A percentile compares a stretch with the other conserved stretches of the same genome.
Evolutionary conservation across 1,284 basidiomycete genomes (phyloP).

Genomic region (Microstroma glucosiphilum): DNA sequence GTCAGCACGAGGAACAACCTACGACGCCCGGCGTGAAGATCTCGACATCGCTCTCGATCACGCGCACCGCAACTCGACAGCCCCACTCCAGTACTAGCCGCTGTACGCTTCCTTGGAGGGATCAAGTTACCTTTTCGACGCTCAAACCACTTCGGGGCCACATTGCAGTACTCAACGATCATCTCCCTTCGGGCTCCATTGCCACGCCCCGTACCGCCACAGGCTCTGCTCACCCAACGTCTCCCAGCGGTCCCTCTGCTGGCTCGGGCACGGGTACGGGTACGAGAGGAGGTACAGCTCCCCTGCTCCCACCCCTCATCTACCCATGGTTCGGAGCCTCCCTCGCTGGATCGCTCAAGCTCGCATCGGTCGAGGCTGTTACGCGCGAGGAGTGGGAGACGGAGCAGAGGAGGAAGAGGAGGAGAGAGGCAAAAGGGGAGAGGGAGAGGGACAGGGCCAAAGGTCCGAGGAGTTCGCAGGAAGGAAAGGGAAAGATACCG

Average conservation of each 20-base stretch:
- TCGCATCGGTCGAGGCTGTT: not conserved
- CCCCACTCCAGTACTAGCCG: too few species aligned
- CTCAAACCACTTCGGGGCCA: not conserved
- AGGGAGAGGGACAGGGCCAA: too few species aligned
- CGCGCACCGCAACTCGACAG: too few species aligned
- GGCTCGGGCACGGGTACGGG: too few species aligned
- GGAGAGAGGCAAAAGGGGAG: conserved; percentile 6
- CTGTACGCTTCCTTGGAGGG: too few species aligned
- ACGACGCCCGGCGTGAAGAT: too few species aligned
- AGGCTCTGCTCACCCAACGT: too few species aligned
- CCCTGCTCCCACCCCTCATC: conserved; percentile 1
- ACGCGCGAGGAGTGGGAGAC: conserved; percentile 12
- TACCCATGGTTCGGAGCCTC: conserved; percentile 19
- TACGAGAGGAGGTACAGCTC: conserved; percentile 1
- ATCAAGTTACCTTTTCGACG: conserved; percentile 19
- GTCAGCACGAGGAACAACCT: too few species aligned
- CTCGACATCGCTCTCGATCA: too few species aligned
- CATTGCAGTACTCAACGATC: conserved; percentile 10
- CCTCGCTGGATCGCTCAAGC: conserved; percentile 11
- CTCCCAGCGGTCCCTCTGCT: too few species aligned
- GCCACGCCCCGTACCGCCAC: too few species aligned
- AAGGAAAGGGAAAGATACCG: not conserved
- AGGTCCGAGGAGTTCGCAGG: not conserved
- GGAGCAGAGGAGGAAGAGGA: not conserved
- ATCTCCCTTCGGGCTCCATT: not conserved